These are phyloP conservation scores for Pseudoturritis turrita DNA, from an alignment of 345 rosid species.

Conservation along the genomic window DNA sequence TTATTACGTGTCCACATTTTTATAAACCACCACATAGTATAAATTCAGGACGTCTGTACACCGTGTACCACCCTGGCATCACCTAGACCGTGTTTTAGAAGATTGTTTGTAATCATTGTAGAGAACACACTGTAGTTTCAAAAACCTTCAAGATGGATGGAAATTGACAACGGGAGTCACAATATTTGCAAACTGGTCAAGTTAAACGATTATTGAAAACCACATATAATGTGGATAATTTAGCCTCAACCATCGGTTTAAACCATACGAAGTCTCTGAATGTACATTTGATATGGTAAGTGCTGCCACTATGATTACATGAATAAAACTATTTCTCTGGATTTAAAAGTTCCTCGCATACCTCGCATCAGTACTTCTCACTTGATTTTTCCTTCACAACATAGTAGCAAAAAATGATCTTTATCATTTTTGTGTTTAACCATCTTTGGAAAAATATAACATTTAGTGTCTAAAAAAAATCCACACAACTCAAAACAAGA, in stretches of 20 bases:
- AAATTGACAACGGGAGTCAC: neutral
- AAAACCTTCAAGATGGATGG: no score
- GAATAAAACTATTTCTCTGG: neutral
- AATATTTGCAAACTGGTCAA: neutral
- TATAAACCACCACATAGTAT: no score
- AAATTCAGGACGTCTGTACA: no score
- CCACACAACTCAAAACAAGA: neutral
- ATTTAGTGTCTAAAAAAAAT: neutral
- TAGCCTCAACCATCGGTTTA: neutral
- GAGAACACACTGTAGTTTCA: no score
- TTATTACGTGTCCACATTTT: no score
- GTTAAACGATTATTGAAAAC: neutral
- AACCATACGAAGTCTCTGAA: neutral
- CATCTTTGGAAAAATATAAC: conserved; percentile 3
- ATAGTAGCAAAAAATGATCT: neutral
- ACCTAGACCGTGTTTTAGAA: no score
- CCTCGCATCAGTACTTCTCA: neutral
- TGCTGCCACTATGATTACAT: neutral
- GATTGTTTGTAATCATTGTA: no score
- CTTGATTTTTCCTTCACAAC: neutral
- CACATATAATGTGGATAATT: neutral
- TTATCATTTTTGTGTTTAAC: neutral
- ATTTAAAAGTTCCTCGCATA: conserved; percentile 1
- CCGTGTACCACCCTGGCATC: no score
- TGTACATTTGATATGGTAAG: conserved; percentile 12